Evolutionary conservation across 2,329 filamentous ascomycete genomes (phyloP).

Genomic region (Microascus cirrosus): DNA sequence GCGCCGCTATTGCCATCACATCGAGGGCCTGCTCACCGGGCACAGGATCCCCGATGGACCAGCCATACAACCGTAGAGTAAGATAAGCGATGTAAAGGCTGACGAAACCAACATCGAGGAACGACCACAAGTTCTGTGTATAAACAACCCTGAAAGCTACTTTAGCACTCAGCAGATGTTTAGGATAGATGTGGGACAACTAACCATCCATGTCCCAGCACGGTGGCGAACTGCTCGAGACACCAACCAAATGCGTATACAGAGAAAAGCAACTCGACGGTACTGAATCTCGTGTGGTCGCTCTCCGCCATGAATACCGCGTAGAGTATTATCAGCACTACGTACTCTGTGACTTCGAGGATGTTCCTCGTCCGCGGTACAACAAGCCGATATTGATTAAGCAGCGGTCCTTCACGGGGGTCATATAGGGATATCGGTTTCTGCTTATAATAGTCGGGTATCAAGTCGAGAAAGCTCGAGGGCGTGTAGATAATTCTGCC

Average conservation of each 20-base stretch:
- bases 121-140: constrained; percentile 81
- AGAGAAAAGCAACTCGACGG: constrained; percentile 52
- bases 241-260: constrained; percentile 71
- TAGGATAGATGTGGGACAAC: constrained; percentile 7
- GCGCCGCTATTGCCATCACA: constrained; percentile 65
- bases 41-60: constrained; percentile 33
- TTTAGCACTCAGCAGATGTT: not conserved
- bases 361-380: constrained; percentile 69
- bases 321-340: constrained; percentile 58
- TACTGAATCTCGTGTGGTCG: constrained; percentile 42
- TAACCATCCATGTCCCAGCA: constrained; percentile 60
- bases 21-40: constrained; percentile 60
- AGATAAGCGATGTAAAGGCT: constrained; percentile 60
- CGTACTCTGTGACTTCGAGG: constrained; percentile 65
- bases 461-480: constrained; percentile 69
- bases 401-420: constrained; percentile 59
- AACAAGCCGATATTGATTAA: constrained; percentile 78
- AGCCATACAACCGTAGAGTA: constrained; percentile 54
- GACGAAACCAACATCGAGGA: constrained; percentile 72
- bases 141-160: constrained; percentile 54
- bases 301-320: constrained; percentile 61
- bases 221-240: constrained; percentile 65
- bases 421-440: constrained; percentile 75
- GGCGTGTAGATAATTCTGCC: constrained; percentile 76
- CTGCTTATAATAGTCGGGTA: constrained; percentile 78